A percentile compares a stretch with the other conserved stretches of the same genome.
These are phyloP conservation scores for Climacium dendroides DNA, from an alignment of 225 moss, liverwort and hornwort genomes.

Conservation along the genomic window DNA sequence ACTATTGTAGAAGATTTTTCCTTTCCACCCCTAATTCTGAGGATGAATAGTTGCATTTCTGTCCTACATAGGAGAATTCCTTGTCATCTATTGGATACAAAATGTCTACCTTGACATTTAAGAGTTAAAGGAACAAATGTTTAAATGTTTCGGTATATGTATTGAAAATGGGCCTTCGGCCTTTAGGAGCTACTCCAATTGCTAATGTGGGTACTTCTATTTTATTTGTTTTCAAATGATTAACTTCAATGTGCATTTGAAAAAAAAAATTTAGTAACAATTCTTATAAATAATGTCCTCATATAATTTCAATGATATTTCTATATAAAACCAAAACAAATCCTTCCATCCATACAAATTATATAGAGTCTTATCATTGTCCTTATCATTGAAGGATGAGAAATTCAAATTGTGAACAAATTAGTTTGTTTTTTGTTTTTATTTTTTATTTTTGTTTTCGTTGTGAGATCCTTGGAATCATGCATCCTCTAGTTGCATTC, in stretches of 20 bases:
- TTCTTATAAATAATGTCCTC: accelerated
- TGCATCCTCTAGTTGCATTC: no score
- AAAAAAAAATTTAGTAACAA: not conserved
- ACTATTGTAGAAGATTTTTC: no score
- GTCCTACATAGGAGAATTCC: no score
- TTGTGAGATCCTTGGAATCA: no score
- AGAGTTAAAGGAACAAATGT: not conserved
- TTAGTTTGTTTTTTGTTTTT: no score
- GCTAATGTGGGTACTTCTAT: not conserved
- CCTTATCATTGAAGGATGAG: accelerated
- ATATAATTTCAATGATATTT: accelerated
- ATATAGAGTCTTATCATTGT: not conserved
- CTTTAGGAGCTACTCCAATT: not conserved
- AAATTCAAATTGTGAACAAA: not conserved
- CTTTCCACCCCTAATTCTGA: no score
- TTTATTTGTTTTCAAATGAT: not conserved
- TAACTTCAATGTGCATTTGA: not conserved
- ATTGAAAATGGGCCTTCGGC: accelerated
- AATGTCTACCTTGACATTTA: no score
- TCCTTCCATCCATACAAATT: not conserved
- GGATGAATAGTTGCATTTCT: not conserved
- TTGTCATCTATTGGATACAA: no score
- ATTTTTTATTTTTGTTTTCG: no score
- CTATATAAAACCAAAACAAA: accelerated
- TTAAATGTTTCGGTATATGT: not conserved